Percentiles rank a stretch among this genome's conserved stretches.
Evolutionary conservation across 768 basidiomycete species (phyloP).

Genomic region (Glaciozyma martinii): DNA sequence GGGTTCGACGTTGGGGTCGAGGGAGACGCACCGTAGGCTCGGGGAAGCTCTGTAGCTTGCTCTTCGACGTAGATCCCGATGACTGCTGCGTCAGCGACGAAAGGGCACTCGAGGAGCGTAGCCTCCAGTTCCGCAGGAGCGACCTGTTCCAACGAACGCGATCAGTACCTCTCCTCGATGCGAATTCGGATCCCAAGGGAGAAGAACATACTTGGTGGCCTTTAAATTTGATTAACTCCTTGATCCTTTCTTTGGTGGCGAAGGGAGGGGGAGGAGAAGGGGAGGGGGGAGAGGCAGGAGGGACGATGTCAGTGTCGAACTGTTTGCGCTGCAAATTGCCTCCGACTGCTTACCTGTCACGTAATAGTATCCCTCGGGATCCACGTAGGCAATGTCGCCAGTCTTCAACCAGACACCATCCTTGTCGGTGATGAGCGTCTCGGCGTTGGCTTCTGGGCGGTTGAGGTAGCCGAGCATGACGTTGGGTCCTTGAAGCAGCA

Average conservation of each 20-base stretch:
- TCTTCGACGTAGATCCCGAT: slow-evolving; percentile 60
- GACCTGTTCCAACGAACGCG: neutral
- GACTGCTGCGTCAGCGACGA: slow-evolving; percentile 66
- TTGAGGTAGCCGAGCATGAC: slow-evolving; percentile 32
- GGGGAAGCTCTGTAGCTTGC: slow-evolving; percentile 72
- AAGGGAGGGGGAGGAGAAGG: too few species aligned
- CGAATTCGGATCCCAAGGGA: too few species aligned
- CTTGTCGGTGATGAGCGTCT: slow-evolving; percentile 27
- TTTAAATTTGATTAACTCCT: slow-evolving; percentile 38
- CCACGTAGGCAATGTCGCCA: slow-evolving; percentile 31
- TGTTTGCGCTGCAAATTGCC: too few species aligned
- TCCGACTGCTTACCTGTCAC: slow-evolving; percentile 35
- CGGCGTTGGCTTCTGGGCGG: slow-evolving; percentile 24
- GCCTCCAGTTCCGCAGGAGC: slow-evolving; percentile 34
- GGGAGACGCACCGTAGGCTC: slow-evolving; percentile 32
- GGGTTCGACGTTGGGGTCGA: neutral
- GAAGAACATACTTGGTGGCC: slow-evolving; percentile 1
- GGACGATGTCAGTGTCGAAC: too few species aligned
- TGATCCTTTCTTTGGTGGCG: too few species aligned
- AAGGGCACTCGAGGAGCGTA: slow-evolving; percentile 22
- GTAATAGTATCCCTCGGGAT: slow-evolving; percentile 33
- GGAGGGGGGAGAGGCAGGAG: too few species aligned
- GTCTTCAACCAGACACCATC: slow-evolving; percentile 27
- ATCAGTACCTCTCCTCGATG: too few species aligned
- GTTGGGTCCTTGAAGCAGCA: slow-evolving; percentile 25